phyloP scores from a whole-genome alignment of 2,329 filamentous ascomycete species.

The Cladobotryum mycophilum region DNA sequence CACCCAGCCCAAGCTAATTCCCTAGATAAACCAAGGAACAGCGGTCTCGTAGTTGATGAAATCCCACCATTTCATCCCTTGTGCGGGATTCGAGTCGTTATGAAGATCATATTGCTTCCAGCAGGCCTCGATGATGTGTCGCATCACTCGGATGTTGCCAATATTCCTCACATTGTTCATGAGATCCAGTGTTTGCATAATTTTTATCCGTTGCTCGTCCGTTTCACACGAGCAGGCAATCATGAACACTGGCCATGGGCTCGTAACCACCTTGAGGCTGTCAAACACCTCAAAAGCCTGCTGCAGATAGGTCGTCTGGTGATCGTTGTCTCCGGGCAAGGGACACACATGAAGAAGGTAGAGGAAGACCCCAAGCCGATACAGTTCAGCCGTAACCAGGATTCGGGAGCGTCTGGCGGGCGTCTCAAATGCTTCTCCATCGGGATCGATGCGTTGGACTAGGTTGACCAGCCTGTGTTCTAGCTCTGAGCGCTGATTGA shows the following conservation, averaged over 20 bases:
- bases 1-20: not conserved
- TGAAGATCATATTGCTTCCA: constrained; percentile 41
- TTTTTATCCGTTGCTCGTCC: constrained; percentile 35
- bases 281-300: constrained; percentile 31
- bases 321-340: constrained; percentile 11
- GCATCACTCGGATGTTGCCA: constrained; percentile 39
- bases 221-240: constrained; percentile 37
- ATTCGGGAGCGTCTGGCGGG: constrained; percentile 25
- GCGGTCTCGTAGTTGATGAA: constrained; percentile 9
- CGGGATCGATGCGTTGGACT: constrained; percentile 10
- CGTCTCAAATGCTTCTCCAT: constrained; percentile 18
- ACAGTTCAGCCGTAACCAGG: constrained; percentile 42
- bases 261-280: constrained; percentile 36
- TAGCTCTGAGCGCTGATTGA: constrained; percentile 14
- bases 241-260: constrained; percentile 44
- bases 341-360: constrained; percentile 34
- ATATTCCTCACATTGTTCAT: constrained; percentile 38
- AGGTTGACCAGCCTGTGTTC: constrained; percentile 9
- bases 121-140: constrained; percentile 36
- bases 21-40: constrained; percentile 10
- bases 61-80: constrained; percentile 9
- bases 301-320: constrained; percentile 21
- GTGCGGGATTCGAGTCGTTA: constrained; percentile 27
- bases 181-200: constrained; percentile 34
- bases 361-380: constrained; percentile 41